Evolutionary conservation across 805 yeast species (phyloP).

Genomic region (Ogataea populi-albae): DNA sequence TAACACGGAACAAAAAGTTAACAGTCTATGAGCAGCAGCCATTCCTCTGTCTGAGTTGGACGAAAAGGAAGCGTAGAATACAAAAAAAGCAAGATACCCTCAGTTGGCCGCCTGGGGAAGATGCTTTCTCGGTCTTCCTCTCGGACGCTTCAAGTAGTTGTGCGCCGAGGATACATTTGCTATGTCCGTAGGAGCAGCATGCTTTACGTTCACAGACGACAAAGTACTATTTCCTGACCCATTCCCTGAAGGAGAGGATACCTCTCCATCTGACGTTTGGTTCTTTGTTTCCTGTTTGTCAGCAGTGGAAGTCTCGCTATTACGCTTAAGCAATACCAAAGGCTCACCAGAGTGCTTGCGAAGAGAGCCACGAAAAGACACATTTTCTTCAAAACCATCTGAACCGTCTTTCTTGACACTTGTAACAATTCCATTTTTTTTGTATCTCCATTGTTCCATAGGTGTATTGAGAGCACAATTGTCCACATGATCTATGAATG

Average conservation of each 20-base stretch:
- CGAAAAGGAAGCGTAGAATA: too few species aligned
- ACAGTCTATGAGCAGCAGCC: too few species aligned
- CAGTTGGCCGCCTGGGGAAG: conserved; percentile 5
- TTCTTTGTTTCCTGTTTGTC: conserved; percentile 3
- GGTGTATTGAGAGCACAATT: conserved; percentile 51
- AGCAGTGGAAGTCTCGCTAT: too few species aligned
- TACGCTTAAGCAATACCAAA: conserved; percentile 1
- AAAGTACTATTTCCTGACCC: background rate
- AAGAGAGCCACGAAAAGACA: conserved; percentile 3
- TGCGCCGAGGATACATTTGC: conserved; percentile 5
- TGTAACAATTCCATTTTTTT: conserved; percentile 31
- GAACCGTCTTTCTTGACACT: conserved; percentile 27
- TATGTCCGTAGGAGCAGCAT: conserved; percentile 9
- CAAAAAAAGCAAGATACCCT: too few species aligned
- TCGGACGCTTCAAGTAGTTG: conserved; percentile 24
- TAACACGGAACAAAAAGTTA: too few species aligned
- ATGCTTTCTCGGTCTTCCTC: conserved; percentile 27
- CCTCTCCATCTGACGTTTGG: conserved; percentile 5
- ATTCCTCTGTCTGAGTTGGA: too few species aligned
- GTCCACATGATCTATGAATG: conserved; percentile 62
- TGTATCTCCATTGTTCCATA: conserved; percentile 33
- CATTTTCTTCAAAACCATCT: conserved; percentile 14
- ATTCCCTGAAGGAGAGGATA: background rate
- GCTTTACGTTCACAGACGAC: conserved; percentile 6
- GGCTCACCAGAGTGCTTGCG: conserved; percentile 4